Evolutionary conservation across 2,329 filamentous ascomycete species (phyloP).

Genomic region (Dactylella cylindrospora): DNA sequence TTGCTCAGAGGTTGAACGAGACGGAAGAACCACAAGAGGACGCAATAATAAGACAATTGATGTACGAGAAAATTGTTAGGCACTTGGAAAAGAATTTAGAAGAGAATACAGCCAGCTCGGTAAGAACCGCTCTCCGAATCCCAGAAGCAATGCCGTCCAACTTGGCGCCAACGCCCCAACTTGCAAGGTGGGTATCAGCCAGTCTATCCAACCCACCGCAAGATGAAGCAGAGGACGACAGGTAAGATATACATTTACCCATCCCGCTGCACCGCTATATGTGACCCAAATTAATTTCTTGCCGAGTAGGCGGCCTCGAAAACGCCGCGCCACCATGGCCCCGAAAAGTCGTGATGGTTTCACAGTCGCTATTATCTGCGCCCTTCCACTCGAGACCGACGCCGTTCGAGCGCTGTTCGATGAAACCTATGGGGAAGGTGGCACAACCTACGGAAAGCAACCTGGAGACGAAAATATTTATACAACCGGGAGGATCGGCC

Average conservation of each 20-base stretch:
- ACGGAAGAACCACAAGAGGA: not conserved
- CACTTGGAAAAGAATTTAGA: not conserved
- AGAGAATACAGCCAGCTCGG: not conserved
- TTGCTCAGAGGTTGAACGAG: not conserved
- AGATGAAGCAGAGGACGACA: not conserved
- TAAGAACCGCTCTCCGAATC: not conserved
- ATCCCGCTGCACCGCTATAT: not conserved
- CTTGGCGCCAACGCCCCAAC: not conserved
- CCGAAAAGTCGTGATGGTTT: conserved; percentile 45
- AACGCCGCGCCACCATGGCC: not conserved
- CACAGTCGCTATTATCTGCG: conserved; percentile 52
- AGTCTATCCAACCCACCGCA: not conserved
- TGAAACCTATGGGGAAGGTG: conserved; percentile 48
- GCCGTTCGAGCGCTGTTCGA: conserved; percentile 50
- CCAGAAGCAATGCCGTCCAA: not conserved
- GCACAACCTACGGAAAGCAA: conserved; percentile 22
- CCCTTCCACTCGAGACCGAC: conserved; percentile 50
- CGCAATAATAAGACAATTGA: not conserved
- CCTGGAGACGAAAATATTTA: conserved; percentile 46
- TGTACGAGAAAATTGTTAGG: conserved; percentile 2
- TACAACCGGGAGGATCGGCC: conserved; percentile 45
- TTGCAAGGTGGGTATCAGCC: not conserved
- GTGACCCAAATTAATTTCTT: not conserved
- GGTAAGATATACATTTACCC: not conserved
- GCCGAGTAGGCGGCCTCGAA: not conserved